Evolutionary conservation across 345 rosid species (phyloP), one percentile per base, ranked within the genome.

Genomic region (Rubroshorea leprosula): DNA sequence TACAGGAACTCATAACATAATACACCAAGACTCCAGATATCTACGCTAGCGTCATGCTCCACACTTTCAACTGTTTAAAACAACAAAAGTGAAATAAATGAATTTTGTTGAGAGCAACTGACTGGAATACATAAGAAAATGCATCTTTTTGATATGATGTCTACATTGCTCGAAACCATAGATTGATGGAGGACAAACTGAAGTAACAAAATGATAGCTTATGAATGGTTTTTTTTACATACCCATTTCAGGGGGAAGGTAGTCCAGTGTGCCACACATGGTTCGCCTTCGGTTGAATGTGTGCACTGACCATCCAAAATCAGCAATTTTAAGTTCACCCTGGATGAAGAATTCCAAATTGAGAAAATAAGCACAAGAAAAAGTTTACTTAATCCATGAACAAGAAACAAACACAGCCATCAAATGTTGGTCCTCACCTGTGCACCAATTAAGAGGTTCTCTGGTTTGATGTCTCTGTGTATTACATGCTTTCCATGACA

Each of bases 221-320:
- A 14, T 21, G 9, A 55, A 27, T 50, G 58, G 46, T 25, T 55
- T 3, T 35, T 22, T 27, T 19, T 51, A 62, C 76, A 26, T 75
- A 89, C 97, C 95, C 99, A 94, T 94, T 76, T 94, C 99, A 1
- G 99, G 99, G 59, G 99, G 96, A 62, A 93, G 90, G 77, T 94
- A 94, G 72, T 94, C 99, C 27, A 94, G 68, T 48, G 99, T 90
- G 48, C 99, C 97, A 10, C 99, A 94, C 97, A 94, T 94, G 20
- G 99, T 94, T 50, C 83, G 72, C 71, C 99, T 85, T n/a, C 95
- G 87, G 68, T 87, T 90, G 71, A 94, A 90, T 23, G 97, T 94
- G 74, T 94, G 97, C 19, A 94, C 99, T 0, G 99, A 94, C 99
- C 97, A 94, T 57, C 97, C 99, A 74, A 94, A 94, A 55, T 94